Conservation (phyloP, 768 basidiomycete species). For the Auricularia cornea region DNA sequence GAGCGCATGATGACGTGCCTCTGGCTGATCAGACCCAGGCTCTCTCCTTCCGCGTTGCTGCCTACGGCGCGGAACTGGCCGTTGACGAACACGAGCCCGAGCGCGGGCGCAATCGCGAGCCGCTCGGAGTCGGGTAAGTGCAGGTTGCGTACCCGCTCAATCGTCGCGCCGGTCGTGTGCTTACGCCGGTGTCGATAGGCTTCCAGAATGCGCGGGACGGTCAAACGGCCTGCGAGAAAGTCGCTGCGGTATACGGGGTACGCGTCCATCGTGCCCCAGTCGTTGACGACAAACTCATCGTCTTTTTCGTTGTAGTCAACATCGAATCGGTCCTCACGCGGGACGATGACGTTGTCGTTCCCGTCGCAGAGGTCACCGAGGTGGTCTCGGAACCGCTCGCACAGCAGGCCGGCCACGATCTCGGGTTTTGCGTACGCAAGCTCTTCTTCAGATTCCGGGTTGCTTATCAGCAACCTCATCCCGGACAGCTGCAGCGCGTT, state of each 20-base stretch:
- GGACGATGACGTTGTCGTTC: not conserved
- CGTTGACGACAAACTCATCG: not conserved
- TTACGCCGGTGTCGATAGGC: not conserved
- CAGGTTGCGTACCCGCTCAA: not conserved
- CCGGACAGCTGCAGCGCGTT: not conserved
- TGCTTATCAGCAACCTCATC: not conserved
- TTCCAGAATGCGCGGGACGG: not conserved
- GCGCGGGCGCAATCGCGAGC: not conserved
- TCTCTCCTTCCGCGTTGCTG: not conserved
- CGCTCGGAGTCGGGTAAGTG: not conserved
- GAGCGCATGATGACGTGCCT: not conserved
- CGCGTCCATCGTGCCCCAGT: not conserved
- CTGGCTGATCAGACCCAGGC: not conserved
- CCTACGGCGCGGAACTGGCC: not conserved
- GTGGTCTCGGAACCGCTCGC: not conserved
- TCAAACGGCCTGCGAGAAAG: not conserved
- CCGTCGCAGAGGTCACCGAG: not conserved
- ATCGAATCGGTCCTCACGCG: not conserved
- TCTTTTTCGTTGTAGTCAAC: not conserved
- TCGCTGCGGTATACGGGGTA: not conserved
- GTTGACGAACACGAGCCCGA: not conserved
- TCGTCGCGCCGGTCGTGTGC: not conserved
- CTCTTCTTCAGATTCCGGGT: not conserved
- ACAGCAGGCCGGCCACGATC: not conserved
- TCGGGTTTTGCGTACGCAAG: not conserved